Conservation (phyloP, 257 asterid genomes). For the Agastache rugosa region DNA sequence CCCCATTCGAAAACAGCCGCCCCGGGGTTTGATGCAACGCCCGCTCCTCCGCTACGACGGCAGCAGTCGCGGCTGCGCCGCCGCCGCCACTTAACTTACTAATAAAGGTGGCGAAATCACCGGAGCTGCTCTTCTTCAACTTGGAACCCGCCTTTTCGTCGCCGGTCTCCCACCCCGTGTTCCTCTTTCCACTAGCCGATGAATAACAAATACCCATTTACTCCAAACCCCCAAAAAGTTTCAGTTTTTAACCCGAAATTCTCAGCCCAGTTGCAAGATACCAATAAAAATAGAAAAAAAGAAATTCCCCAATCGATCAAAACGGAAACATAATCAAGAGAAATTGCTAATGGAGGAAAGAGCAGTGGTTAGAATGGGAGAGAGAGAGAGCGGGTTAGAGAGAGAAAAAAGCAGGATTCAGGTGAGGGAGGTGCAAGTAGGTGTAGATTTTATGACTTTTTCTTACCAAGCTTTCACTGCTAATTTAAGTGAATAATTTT, state of each 20-base stretch:
- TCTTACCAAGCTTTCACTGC: constrained; percentile 37
- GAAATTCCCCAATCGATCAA: constrained; percentile 26
- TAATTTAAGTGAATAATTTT: constrained; percentile 7
- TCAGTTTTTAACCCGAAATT: constrained; percentile 15
- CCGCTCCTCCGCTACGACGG: constrained; percentile 71
- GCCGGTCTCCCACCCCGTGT: constrained; percentile 48
- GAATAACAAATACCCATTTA: constrained; percentile 95
- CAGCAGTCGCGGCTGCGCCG: constrained; percentile 44
- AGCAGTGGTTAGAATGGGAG: constrained; percentile 21
- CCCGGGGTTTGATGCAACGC: constrained; percentile 80
- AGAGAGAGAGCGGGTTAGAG: constrained; percentile 18
- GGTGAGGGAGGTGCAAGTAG: constrained; percentile 61
- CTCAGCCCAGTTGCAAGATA: constrained; percentile 9
- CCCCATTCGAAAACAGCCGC: constrained; percentile 76
- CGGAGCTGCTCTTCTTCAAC: constrained; percentile 64
- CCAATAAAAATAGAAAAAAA: not conserved
- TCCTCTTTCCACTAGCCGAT: constrained; percentile 49
- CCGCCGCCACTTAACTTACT: constrained; percentile 79
- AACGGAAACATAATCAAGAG: constrained; percentile 20
- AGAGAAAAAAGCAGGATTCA: constrained; percentile 49
- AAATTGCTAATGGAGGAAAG: not conserved
- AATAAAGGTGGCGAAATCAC: constrained; percentile 66
- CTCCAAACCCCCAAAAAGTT: not conserved
- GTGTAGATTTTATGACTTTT: constrained; percentile 49
- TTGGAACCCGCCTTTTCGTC: constrained; percentile 48